A percentile compares a stretch with the other conserved stretches of the same genome.
Conservation (phyloP, 2,329 filamentous ascomycete species). For the Penicillium sp. region DNA sequence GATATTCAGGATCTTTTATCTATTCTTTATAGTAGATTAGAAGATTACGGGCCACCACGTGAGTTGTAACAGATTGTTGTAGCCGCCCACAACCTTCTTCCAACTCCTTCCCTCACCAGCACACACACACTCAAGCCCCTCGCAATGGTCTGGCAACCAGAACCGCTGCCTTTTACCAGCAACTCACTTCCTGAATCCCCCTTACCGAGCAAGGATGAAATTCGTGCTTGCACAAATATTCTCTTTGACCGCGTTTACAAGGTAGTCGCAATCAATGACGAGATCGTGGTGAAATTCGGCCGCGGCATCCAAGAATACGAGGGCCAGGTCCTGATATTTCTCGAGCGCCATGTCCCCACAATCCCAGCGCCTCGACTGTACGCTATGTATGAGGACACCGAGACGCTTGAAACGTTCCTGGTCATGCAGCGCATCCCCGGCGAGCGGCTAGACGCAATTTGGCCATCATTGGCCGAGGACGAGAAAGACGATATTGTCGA, state of each 20-base stretch:
- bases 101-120: no score
- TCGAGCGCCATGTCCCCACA: constrained; percentile 25
- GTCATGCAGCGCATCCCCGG: constrained; percentile 27
- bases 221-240: constrained; percentile 24
- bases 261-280: constrained; percentile 23
- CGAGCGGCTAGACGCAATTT: constrained; percentile 20
- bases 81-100: not conserved
- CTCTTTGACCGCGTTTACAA: constrained; percentile 23
- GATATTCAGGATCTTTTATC: no score
- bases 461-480: constrained; percentile 19
- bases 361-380: constrained; percentile 29
- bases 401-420: constrained; percentile 22
- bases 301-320: constrained; percentile 5
- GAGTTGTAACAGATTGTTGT: not conserved
- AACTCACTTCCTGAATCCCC: not conserved
- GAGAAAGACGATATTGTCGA: constrained; percentile 26
- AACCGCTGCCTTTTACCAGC: not conserved
- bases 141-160: not conserved
- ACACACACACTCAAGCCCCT: not conserved
- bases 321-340: constrained; percentile 22
- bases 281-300: constrained; percentile 27
- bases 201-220: constrained; percentile 14
- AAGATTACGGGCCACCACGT: not conserved
- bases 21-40: no score
- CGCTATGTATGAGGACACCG: constrained; percentile 25